A percentile compares a stretch with the other conserved stretches of the same genome.
Evolutionary conservation across 371 early-diverging fungal species (phyloP).

Genomic region (Mortierella sp.): DNA sequence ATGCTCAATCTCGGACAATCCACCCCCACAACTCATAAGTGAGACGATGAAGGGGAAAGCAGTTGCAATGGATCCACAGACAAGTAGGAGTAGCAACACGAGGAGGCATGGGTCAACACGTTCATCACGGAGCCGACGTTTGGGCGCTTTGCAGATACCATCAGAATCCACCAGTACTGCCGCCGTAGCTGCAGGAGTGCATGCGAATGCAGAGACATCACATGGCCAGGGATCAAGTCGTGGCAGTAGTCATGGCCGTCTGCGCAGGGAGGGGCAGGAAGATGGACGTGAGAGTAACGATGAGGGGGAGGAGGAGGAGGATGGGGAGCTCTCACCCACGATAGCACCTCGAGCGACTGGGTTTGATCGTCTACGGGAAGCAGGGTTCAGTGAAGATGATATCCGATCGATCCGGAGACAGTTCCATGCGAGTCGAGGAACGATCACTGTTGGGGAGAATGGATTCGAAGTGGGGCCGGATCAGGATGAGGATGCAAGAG

Average conservation of each 20-base stretch:
- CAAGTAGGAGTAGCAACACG: neutral
- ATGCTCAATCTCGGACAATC: slow-evolving; percentile 42
- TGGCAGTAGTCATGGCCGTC: too few relatives aligned
- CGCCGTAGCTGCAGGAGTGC: slow-evolving; percentile 5
- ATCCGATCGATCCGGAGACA: slow-evolving; percentile 70
- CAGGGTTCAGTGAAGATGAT: slow-evolving; percentile 78
- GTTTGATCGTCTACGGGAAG: slow-evolving; percentile 75
- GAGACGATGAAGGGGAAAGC: slow-evolving; percentile 41
- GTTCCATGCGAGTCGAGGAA: slow-evolving; percentile 63
- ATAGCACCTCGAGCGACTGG: slow-evolving; percentile 61
- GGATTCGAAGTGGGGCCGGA: slow-evolving; percentile 34
- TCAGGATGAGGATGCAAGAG: slow-evolving; percentile 55
- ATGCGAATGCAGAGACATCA: too few relatives aligned
- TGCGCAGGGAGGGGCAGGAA: neutral
- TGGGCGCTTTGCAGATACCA: neutral
- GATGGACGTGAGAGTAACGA: neutral
- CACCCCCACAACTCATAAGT: slow-evolving; percentile 27
- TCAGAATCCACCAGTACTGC: slow-evolving; percentile 17
- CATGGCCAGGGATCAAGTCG: too few relatives aligned
- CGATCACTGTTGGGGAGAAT: slow-evolving; percentile 43
- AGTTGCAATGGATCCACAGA: slow-evolving; percentile 12
- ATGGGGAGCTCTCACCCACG: slow-evolving; percentile 24
- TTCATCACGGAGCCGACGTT: slow-evolving; percentile 4
- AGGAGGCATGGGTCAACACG: slow-evolving; percentile 10
- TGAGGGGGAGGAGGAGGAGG: slow-evolving; percentile 8